Percentiles rank a stretch among this genome's conserved stretches.
Conservation (phyloP, 257 asterid genomes). For the Solanum phureja region DNA sequence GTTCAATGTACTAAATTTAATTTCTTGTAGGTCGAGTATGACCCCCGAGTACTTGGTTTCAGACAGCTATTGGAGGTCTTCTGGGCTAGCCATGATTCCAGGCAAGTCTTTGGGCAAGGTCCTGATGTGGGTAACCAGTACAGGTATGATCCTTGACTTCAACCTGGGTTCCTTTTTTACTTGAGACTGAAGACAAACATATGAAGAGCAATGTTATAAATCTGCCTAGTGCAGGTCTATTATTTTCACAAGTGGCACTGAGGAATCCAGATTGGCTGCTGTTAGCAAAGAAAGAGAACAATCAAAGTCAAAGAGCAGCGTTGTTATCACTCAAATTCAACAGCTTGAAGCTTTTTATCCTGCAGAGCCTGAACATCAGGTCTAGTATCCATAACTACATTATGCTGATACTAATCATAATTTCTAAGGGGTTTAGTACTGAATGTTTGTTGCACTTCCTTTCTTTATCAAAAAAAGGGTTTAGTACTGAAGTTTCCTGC, state of each 20-base stretch:
- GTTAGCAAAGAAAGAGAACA: slow-evolving; percentile 95
- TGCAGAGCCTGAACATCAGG: slow-evolving; percentile 99
- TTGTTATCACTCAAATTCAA: slow-evolving; percentile 85
- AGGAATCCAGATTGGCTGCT: slow-evolving; percentile 82
- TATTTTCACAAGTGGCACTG: slow-evolving; percentile 76
- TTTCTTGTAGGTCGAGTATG: slow-evolving; percentile 70
- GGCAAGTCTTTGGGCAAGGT: slow-evolving; percentile 99
- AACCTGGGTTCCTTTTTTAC: not conserved
- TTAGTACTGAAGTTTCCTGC: not conserved
- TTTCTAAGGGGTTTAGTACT: not conserved
- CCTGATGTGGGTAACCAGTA: slow-evolving; percentile 97
- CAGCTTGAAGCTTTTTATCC: slow-evolving; percentile 57
- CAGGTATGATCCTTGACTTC: slow-evolving; percentile 38
- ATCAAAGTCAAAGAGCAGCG: slow-evolving; percentile 59
- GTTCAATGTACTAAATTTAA: not conserved
- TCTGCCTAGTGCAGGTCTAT: slow-evolving; percentile 54
- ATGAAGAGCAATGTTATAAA: slow-evolving; percentile 5
- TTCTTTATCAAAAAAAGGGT: not conserved
- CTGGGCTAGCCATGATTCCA: slow-evolving; percentile 84
- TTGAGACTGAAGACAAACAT: not conserved
- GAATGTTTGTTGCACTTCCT: not conserved
- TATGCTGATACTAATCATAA: not conserved
- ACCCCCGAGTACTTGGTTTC: slow-evolving; percentile 49
- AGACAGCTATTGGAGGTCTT: slow-evolving; percentile 81
- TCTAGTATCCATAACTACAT: slow-evolving; percentile 4